These are phyloP conservation scores for Lachnellula occidentalis DNA, from an alignment of 2,329 filamentous ascomycete genomes.

Conservation along the genomic window DNA sequence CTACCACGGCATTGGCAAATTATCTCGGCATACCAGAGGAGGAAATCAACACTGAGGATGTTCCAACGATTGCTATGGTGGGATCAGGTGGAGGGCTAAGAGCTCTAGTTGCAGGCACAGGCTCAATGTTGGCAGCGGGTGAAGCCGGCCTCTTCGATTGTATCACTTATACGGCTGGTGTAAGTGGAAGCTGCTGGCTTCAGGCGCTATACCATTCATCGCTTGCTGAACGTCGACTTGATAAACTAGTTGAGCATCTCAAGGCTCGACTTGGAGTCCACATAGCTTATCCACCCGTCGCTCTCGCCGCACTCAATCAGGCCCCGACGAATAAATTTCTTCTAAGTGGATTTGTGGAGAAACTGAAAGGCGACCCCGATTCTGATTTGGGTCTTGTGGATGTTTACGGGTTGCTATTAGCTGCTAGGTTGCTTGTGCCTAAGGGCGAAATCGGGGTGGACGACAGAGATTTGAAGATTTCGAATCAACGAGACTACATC, in stretches of 20 bases:
- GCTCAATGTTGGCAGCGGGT: constrained; percentile 76
- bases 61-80: constrained; percentile 89
- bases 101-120: constrained; percentile 83
- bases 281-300: constrained; percentile 85
- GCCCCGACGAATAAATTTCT: constrained; percentile 92
- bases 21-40: constrained; percentile 75
- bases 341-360: constrained; percentile 83
- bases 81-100: constrained; percentile 88
- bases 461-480: constrained; percentile 80
- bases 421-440: constrained; percentile 78
- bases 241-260: constrained; percentile 72
- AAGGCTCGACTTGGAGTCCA: constrained; percentile 81
- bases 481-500: constrained; percentile 73
- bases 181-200: constrained; percentile 94
- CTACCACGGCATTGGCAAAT: constrained; percentile 67
- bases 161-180: constrained; percentile 88
- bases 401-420: constrained; percentile 81
- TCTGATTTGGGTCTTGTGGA: constrained; percentile 89
- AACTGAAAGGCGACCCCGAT: constrained; percentile 73
- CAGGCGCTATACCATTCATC: constrained; percentile 84
- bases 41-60: constrained; percentile 86
- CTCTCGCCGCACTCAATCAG: constrained; percentile 73
- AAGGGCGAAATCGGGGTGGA: constrained; percentile 75
- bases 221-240: constrained; percentile 62
- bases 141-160: constrained; percentile 91